A percentile compares a stretch with the other conserved stretches of the same genome.
Conservation (phyloP, 176 grass and related monocot genomes). For the Cymbopogon citratus region DNA sequence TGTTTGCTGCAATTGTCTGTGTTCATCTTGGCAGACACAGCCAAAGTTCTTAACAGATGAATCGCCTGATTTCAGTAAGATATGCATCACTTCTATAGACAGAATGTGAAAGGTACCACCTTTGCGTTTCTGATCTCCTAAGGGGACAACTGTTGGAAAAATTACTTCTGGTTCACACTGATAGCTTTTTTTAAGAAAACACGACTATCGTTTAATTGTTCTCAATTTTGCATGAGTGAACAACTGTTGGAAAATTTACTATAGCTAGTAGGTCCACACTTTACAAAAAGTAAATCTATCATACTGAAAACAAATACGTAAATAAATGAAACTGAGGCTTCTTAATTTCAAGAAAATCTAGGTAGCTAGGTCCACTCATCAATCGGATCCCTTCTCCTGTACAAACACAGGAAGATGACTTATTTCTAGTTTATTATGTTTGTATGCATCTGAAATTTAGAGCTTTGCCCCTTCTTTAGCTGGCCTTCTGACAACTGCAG, state of each 20-base stretch:
- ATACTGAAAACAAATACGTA: not conserved
- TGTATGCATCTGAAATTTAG: slow-evolving; percentile 17
- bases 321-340: not conserved
- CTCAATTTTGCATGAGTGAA: not conserved
- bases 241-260: not conserved
- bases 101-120: not conserved
- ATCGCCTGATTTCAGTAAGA: slow-evolving; percentile 27
- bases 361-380: not conserved
- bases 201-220: not conserved
- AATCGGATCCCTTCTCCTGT: not conserved
- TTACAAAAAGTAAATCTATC: not conserved
- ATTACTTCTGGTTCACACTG: no score
- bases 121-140: no score
- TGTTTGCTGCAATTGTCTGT: not conserved
- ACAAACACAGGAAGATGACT: not conserved
- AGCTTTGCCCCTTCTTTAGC: slow-evolving; percentile 22
- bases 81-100: not conserved
- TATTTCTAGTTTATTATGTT: not conserved
- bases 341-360: not conserved
- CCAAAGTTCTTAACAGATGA: not conserved
- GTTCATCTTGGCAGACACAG: slow-evolving; percentile 1
- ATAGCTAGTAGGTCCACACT: not conserved
- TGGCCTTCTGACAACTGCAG: slow-evolving; percentile 17
- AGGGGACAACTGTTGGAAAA: no score
- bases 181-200: not conserved